phyloP scores from a whole-genome alignment of 2,329 filamentous ascomycete genomes.

The Fusarium kyushuense region DNA sequence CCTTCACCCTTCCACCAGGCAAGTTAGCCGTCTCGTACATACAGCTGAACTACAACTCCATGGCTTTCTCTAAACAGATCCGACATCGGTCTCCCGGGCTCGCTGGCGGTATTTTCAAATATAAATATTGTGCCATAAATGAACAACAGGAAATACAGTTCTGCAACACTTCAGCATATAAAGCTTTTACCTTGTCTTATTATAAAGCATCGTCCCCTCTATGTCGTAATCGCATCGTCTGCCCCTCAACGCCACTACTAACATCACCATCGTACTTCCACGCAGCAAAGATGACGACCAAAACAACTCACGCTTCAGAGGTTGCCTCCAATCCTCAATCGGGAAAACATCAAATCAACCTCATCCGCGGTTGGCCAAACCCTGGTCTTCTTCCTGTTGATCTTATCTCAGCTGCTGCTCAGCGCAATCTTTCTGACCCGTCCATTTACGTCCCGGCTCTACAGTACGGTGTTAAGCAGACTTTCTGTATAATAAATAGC shows the following conservation, averaged over 20 bases:
- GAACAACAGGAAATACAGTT: neutral
- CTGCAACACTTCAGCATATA: neutral
- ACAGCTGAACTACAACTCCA: slow-evolving; percentile 13
- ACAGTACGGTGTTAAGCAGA: slow-evolving; percentile 79
- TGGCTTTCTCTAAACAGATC: slow-evolving; percentile 31
- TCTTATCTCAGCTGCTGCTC: slow-evolving; percentile 71
- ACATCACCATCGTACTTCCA: slow-evolving; percentile 4
- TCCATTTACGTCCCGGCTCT: slow-evolving; percentile 72
- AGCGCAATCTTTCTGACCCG: slow-evolving; percentile 70
- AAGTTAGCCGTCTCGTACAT: slow-evolving; percentile 17
- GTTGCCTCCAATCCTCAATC: slow-evolving; percentile 39
- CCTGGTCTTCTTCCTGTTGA: slow-evolving; percentile 72
- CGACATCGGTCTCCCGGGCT: slow-evolving; percentile 41
- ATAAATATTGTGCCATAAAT: neutral
- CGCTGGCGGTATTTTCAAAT: neutral
- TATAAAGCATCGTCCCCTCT: slow-evolving; percentile 1
- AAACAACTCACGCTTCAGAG: slow-evolving; percentile 28
- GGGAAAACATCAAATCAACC: slow-evolving; percentile 66
- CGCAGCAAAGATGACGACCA: slow-evolving; percentile 13
- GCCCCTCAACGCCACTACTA: slow-evolving; percentile 21
- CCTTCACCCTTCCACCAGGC: slow-evolving; percentile 1
- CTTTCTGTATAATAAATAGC: neutral
- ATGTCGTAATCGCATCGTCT: slow-evolving; percentile 6
- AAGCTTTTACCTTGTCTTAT: neutral
- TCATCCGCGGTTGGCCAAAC: slow-evolving; percentile 76